These are phyloP conservation scores for Pigoraptor vietnamica DNA, from an alignment of 78 protist species.

Conservation along the genomic window DNA sequence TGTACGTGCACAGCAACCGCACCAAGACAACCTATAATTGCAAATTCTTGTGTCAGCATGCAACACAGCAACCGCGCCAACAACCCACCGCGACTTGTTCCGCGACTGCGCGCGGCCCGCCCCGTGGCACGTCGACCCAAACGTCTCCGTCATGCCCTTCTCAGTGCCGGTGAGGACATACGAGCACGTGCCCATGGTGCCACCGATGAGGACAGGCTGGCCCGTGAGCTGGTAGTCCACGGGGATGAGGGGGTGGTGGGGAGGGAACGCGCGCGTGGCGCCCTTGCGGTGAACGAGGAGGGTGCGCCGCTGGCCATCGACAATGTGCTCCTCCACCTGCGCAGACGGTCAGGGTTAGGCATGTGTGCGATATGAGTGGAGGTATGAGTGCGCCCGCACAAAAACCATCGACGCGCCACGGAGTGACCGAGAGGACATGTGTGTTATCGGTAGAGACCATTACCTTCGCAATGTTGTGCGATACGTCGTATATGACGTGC, in stretches of 20 bases:
- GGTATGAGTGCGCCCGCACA: not conserved
- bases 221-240: conserved; percentile 57
- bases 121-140: conserved; percentile 94
- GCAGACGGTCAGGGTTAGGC: not conserved
- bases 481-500: conserved; percentile 90
- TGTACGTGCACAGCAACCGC: not conserved
- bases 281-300: conserved; percentile 94
- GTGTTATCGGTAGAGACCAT: not conserved
- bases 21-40: not conserved
- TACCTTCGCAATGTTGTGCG: conserved; percentile 83
- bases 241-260: conserved; percentile 93
- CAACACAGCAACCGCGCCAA: not conserved
- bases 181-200: conserved; percentile 90
- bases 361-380: not conserved
- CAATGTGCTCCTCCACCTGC: conserved; percentile 72
- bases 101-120: conserved; percentile 90
- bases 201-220: conserved; percentile 96
- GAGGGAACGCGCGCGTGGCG: conserved; percentile 92
- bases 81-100: conserved; percentile 44
- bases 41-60: too few species aligned
- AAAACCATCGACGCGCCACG: conserved; percentile 80
- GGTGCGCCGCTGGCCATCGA: conserved; percentile 64
- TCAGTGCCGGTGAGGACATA: conserved; percentile 92
- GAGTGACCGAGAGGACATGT: conserved; percentile 1
- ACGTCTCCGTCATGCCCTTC: conserved; percentile 75